A percentile compares a stretch with the other conserved stretches of the same genome.
Evolutionary conservation across 2,329 filamentous ascomycete species (phyloP).

Genomic region (Pseudomassariella vexata): DNA sequence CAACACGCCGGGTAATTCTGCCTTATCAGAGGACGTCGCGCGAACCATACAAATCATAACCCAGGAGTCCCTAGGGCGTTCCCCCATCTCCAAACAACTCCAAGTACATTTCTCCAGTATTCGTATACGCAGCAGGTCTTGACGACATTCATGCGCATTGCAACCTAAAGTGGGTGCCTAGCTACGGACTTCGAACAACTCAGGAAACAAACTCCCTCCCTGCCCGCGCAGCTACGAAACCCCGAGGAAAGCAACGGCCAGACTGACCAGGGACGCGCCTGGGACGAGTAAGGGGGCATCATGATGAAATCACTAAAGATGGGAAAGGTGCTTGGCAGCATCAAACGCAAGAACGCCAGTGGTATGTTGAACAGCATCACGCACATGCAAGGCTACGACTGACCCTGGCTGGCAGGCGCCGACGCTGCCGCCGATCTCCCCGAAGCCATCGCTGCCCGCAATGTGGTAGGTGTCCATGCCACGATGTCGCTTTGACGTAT

Average conservation of each 20-base stretch:
- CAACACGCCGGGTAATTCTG: no score
- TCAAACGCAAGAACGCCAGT: slow-evolving; percentile 41
- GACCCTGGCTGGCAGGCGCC: slow-evolving; percentile 6
- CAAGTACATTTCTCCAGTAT: no score
- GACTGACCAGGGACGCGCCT: slow-evolving; percentile 33
- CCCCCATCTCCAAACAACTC: no score
- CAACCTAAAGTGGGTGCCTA: no score
- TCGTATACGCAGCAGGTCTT: no score
- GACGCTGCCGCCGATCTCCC: slow-evolving; percentile 45
- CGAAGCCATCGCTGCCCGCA: slow-evolving; percentile 59
- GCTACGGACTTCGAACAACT: no score
- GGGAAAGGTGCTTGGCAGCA: slow-evolving; percentile 51
- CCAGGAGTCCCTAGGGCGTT: no score
- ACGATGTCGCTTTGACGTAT: slow-evolving; percentile 10
- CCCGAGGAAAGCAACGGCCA: slow-evolving; percentile 24
- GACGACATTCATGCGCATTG: no score
- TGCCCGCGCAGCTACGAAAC: slow-evolving; percentile 18
- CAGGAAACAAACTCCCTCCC: no score
- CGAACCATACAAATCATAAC: no score
- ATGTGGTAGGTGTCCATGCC: slow-evolving; percentile 52
- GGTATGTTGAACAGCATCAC: slow-evolving; percentile 14
- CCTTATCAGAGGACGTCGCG: no score
- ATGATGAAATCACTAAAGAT: slow-evolving; percentile 45
- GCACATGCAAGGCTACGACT: slow-evolving; percentile 1
- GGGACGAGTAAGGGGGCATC: no score